phyloP scores from a whole-genome alignment of 1,139 yeast species.

The Magnusiomyces tetraspermus region DNA sequence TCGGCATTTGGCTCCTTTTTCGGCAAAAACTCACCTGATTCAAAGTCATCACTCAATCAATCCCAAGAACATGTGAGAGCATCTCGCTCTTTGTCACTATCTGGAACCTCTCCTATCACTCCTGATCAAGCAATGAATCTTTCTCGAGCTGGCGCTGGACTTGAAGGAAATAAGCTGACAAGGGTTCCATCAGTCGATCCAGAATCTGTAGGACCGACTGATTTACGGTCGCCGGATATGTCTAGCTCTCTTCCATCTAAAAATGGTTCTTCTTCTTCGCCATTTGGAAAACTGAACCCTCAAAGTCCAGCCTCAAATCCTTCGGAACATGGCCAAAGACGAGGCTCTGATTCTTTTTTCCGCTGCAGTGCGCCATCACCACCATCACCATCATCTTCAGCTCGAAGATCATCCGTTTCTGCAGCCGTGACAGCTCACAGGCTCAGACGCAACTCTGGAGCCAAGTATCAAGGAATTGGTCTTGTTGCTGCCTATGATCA shows the following conservation, averaged over 20 bases:
- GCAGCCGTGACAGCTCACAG: neutral
- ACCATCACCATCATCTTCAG: neutral
- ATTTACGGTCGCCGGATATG: too few species aligned
- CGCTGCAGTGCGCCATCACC: too few species aligned
- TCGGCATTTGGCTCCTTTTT: neutral
- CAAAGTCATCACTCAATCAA: too few species aligned
- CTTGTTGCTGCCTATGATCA: conserved; percentile 13
- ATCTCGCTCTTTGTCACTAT: conserved; percentile 18
- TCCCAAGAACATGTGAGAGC: too few species aligned
- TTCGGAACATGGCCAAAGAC: neutral
- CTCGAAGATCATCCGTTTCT: neutral
- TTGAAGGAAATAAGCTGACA: neutral
- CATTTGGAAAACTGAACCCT: too few species aligned
- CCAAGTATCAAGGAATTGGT: conserved; percentile 13
- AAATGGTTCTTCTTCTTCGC: neutral
- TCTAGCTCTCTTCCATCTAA: too few species aligned
- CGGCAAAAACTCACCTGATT: neutral
- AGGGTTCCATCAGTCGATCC: too few species aligned
- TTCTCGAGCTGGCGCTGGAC: conserved; percentile 24
- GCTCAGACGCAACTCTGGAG: conserved; percentile 4
- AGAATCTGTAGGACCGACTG: too few species aligned
- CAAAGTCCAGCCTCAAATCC: too few species aligned
- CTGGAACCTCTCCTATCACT: conserved; percentile 17
- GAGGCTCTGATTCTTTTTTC: too few species aligned
- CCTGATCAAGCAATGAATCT: conserved; percentile 35